Evolutionary conservation across 495 filamentous ascomycete genomes (phyloP).

Genomic region (Xylaria castorea): DNA sequence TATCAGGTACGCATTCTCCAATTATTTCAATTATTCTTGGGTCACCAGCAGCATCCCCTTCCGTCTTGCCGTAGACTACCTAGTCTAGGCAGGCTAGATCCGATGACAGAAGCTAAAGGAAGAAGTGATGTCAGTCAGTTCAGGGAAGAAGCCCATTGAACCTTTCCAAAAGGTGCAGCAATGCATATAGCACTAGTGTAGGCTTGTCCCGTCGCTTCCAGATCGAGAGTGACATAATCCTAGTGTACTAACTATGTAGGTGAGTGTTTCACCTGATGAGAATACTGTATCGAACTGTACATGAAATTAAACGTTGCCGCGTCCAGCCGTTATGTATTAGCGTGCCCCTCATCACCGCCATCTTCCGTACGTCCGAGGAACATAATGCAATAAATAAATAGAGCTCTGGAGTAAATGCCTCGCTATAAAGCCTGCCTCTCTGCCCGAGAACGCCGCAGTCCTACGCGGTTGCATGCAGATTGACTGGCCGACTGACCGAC

Average conservation of each 20-base stretch:
- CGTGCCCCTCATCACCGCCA: slow-evolving; percentile 21
- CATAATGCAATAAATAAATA: slow-evolving; percentile 9
- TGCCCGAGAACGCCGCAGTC: background rate
- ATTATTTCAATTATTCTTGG: background rate
- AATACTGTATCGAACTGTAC: background rate
- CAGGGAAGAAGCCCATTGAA: background rate
- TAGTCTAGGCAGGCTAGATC: background rate
- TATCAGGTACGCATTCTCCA: background rate
- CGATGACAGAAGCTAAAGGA: background rate
- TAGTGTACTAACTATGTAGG: background rate
- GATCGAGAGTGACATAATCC: background rate
- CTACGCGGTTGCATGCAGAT: slow-evolving; percentile 6
- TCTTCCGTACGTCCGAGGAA: slow-evolving; percentile 22
- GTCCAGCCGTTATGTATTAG: slow-evolving; percentile 12
- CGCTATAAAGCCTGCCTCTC: background rate
- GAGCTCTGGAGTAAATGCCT: background rate
- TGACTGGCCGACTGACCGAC: slow-evolving; percentile 5
- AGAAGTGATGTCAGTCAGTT: slow-evolving; percentile 5
- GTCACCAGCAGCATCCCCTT: slow-evolving; percentile 10
- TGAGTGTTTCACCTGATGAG: background rate
- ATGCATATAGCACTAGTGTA: background rate
- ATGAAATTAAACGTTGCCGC: background rate
- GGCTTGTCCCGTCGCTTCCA: background rate
- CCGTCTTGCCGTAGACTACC: too few species aligned
- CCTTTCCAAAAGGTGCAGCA: background rate